Evolutionary conservation across 306 rosid species (phyloP).

Genomic region (Medicago arabica): DNA sequence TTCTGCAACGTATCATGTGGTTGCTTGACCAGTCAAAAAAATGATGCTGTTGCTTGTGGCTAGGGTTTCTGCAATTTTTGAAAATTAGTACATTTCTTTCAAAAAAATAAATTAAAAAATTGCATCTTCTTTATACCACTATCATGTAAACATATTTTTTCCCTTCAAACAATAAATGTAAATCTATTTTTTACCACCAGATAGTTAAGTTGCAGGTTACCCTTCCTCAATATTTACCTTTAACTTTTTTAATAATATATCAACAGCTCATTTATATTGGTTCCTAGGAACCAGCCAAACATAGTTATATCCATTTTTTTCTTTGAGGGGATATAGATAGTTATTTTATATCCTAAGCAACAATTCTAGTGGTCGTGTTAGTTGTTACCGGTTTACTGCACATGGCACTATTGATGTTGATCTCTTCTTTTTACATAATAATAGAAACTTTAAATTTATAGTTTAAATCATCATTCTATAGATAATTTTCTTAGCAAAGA

Average conservation of each 20-base stretch:
- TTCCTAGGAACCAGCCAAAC: neutral
- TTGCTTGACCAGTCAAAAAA: neutral
- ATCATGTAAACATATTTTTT: too few species aligned
- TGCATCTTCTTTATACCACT: neutral
- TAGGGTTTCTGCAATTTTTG: neutral
- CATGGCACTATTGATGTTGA: neutral
- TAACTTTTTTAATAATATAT: neutral
- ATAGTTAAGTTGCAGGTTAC: neutral
- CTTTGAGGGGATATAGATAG: too few species aligned
- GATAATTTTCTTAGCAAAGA: too few species aligned
- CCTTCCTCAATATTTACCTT: neutral
- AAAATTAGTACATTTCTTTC: neutral
- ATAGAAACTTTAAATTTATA: too few species aligned
- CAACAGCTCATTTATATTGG: neutral
- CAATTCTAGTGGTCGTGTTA: neutral
- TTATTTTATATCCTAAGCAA: neutral
- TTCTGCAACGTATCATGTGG: neutral
- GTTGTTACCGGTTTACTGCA: neutral
- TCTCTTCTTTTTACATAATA: too few species aligned
- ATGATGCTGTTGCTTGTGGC: neutral
- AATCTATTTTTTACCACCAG: neutral
- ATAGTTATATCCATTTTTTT: neutral
- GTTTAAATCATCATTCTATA: too few species aligned
- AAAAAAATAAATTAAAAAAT: neutral
- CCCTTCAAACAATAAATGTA: too few species aligned